Percentiles rank a stretch among this genome's conserved stretches.
Evolutionary conservation across 306 rosid genomes (phyloP).

Genomic region (Vigna hirtella): DNA sequence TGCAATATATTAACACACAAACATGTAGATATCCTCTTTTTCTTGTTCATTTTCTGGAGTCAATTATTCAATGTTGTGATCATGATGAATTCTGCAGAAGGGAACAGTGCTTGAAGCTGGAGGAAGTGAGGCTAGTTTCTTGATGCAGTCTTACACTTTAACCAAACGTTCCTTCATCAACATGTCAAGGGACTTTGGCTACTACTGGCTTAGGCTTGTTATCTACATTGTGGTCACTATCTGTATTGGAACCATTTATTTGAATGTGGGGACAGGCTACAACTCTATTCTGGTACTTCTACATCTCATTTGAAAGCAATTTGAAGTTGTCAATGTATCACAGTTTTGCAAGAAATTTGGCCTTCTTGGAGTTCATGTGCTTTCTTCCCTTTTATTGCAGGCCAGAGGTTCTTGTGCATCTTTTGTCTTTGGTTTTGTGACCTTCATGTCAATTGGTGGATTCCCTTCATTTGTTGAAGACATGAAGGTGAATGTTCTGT

Average conservation of each 20-base stretch:
- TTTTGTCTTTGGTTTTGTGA: conserved; percentile 92
- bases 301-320: not conserved
- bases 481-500: conserved; percentile 72
- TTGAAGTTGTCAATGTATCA: conserved; percentile 17
- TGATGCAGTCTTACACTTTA: conserved; percentile 76
- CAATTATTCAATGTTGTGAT: not conserved
- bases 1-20: too few species aligned
- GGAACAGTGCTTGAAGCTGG: conserved; percentile 91
- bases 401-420: conserved; percentile 99
- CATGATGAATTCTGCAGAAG: conserved; percentile 57
- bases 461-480: conserved; percentile 98
- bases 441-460: conserved; percentile 98
- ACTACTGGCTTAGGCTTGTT: conserved; percentile 97
- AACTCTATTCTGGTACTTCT: conserved; percentile 82
- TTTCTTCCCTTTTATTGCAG: conserved; percentile 46
- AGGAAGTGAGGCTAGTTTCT: conserved; percentile 98
- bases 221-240: conserved; percentile 89
- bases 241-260: conserved; percentile 89
- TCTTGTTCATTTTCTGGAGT: conserved; percentile 10
- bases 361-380: not conserved
- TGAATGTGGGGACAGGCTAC: conserved; percentile 86
- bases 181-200: conserved; percentile 99
- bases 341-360: conserved; percentile 1
- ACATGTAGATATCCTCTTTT: not conserved
- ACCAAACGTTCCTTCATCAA: conserved; percentile 87